phyloP scores from a whole-genome alignment of 163 green algal species.

The Scenedesmus sp. region DNA sequence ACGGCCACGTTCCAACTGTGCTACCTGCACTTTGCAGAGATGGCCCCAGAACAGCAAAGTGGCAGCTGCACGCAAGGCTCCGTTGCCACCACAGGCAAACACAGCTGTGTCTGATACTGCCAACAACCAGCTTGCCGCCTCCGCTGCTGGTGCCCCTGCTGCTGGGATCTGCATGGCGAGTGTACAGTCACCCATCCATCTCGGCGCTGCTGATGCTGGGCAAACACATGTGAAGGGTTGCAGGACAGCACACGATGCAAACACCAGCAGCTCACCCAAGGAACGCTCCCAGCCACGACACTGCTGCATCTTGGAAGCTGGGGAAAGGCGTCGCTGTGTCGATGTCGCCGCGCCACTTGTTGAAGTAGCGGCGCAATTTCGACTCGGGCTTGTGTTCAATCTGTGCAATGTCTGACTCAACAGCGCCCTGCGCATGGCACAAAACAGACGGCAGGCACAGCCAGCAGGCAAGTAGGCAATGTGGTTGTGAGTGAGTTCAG shows the following conservation, averaged over 20 bases:
- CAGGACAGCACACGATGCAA: not conserved
- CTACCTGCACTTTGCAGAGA: not conserved
- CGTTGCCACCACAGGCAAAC: not conserved
- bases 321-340: conserved; percentile 48
- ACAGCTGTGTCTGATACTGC: not conserved
- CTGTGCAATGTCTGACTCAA: conserved; percentile 15
- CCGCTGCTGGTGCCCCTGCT: not conserved
- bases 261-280: conserved; percentile 36
- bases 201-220: not conserved
- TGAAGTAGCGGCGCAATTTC: conserved; percentile 9
- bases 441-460: not conserved
- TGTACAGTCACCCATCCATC: not conserved
- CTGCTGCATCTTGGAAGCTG: conserved; percentile 20
- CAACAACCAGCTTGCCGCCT: not conserved
- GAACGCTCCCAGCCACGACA: conserved; percentile 60
- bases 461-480: not conserved
- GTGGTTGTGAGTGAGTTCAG: not conserved
- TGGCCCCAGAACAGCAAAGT: not conserved
- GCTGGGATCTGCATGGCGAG: not conserved
- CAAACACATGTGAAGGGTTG: too few relatives aligned
- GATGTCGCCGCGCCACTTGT: conserved; percentile 44
- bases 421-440: not conserved
- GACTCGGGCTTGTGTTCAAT: conserved; percentile 13
- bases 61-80: not conserved
- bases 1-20: not conserved